A percentile compares a stretch with the other conserved stretches of the same genome.
These are phyloP conservation scores for Bremia lactucae DNA, from an alignment of 352 stramenopile species.

Conservation along the genomic window DNA sequence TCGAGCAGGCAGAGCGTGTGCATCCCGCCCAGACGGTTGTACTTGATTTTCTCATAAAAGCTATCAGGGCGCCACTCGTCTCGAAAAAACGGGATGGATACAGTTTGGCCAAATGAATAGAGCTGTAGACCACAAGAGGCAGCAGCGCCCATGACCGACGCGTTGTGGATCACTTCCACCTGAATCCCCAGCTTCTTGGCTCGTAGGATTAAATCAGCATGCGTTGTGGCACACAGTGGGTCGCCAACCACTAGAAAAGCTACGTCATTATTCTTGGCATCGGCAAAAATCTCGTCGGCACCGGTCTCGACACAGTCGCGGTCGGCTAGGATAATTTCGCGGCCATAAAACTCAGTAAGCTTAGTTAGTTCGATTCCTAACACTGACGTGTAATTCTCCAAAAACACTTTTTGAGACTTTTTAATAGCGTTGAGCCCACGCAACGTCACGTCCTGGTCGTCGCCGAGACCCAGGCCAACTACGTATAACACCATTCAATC, in stretches of 20 bases:
- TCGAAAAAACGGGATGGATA: constrained; percentile 97
- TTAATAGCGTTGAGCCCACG: constrained; percentile 93
- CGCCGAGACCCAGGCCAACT: constrained; percentile 93
- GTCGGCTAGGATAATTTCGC: constrained; percentile 84
- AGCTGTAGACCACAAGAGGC: constrained; percentile 94
- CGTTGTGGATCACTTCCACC: constrained; percentile 97
- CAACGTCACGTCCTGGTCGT: constrained; percentile 98
- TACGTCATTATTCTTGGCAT: constrained; percentile 87
- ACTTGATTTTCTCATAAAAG: constrained; percentile 97
- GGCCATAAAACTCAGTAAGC: constrained; percentile 91
- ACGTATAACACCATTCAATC: constrained; percentile 96
- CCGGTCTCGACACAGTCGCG: constrained; percentile 94
- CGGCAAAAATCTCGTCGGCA: constrained; percentile 91
- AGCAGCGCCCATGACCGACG: constrained; percentile 95
- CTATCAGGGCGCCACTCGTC: constrained; percentile 92
- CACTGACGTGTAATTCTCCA: constrained; percentile 98
- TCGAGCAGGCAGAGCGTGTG: constrained; percentile 98
- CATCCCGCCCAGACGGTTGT: constrained; percentile 93
- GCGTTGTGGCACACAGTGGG: constrained; percentile 96
- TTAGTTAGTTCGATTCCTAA: constrained; percentile 85
- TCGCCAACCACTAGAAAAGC: constrained; percentile 98
- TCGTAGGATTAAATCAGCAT: constrained; percentile 96
- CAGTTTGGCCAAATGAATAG: constrained; percentile 97
- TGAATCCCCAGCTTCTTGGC: constrained; percentile 87
- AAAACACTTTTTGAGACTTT: constrained; percentile 89